These are phyloP conservation scores for Yamadazyma epiphylla DNA, from an alignment of 1,139 yeast genomes.

Conservation along the genomic window DNA sequence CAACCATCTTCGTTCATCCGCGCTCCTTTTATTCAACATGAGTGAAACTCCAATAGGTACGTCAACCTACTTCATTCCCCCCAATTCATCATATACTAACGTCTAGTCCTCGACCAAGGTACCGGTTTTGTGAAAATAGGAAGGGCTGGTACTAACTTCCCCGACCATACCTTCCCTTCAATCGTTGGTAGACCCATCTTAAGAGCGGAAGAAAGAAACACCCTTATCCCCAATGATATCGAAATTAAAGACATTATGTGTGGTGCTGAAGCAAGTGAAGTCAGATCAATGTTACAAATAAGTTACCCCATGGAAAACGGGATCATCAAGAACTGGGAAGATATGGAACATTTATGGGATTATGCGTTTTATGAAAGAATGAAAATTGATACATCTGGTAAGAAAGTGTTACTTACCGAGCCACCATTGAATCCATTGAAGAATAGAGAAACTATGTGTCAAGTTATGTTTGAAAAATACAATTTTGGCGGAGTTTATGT, in stretches of 20 bases:
- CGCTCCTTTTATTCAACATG: too few relatives aligned
- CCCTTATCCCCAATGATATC: slow-evolving; percentile 50
- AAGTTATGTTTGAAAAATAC: slow-evolving; percentile 95
- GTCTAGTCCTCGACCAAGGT: slow-evolving; percentile 91
- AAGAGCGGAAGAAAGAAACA: slow-evolving; percentile 89
- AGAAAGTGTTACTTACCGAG: slow-evolving; percentile 84
- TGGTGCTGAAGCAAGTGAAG: slow-evolving; percentile 92
- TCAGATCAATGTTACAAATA: slow-evolving; percentile 83
- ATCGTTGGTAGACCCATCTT: slow-evolving; percentile 97
- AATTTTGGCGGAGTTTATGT: slow-evolving; percentile 96
- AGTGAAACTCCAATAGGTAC: slow-evolving; percentile 55
- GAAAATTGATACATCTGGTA: slow-evolving; percentile 71
- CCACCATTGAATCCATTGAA: slow-evolving; percentile 97
- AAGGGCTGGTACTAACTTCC: slow-evolving; percentile 94
- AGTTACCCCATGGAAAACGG: slow-evolving; percentile 99
- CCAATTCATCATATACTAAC: slow-evolving; percentile 14
- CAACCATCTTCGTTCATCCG: too few relatives aligned
- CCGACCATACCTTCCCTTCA: slow-evolving; percentile 97
- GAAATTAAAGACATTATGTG: slow-evolving; percentile 94
- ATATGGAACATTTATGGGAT: slow-evolving; percentile 98
- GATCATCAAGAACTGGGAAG: slow-evolving; percentile 96
- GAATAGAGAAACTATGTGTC: slow-evolving; percentile 92
- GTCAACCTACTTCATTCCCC: slow-evolving; percentile 17
- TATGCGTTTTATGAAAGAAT: slow-evolving; percentile 91
- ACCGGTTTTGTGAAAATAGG: slow-evolving; percentile 97